Percentiles rank a stretch among this genome's conserved stretches.
Conservation (phyloP, 306 rosid genomes). For the Geum urbanum region DNA sequence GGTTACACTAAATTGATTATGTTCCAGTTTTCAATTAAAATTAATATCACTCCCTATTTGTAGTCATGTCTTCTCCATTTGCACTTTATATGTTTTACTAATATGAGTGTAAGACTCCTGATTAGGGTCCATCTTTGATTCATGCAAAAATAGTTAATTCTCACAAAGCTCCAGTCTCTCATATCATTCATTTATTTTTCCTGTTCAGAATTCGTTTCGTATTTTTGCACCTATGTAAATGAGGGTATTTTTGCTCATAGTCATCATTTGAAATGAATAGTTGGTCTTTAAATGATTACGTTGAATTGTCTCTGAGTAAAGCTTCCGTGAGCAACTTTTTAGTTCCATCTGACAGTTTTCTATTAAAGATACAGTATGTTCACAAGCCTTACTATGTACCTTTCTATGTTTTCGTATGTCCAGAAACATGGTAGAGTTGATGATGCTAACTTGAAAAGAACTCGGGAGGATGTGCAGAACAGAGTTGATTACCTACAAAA, state of each 20-base stretch:
- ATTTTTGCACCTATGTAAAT: neutral
- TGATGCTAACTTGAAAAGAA: constrained; percentile 56
- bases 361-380: neutral
- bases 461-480: constrained; percentile 76
- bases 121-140: neutral
- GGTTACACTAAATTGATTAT: neutral
- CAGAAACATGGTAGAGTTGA: constrained; percentile 67
- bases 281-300: neutral
- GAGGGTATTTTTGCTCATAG: neutral
- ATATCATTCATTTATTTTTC: neutral
- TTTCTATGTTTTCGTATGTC: constrained; percentile 18
- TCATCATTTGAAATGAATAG: constrained; percentile 2
- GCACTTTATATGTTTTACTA: neutral
- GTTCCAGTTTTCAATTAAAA: neutral
- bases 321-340: neutral
- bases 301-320: neutral
- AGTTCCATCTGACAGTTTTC: constrained; percentile 7
- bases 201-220: neutral
- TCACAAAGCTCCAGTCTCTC: neutral
- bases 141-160: neutral
- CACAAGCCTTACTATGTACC: constrained; percentile 14
- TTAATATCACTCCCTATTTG: neutral
- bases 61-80: neutral
- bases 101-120: neutral
- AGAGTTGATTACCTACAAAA: constrained; percentile 66